Evolutionary conservation across 1,284 basidiomycete genomes (phyloP).

Genomic region (Taiwanofungus camphoratus): DNA sequence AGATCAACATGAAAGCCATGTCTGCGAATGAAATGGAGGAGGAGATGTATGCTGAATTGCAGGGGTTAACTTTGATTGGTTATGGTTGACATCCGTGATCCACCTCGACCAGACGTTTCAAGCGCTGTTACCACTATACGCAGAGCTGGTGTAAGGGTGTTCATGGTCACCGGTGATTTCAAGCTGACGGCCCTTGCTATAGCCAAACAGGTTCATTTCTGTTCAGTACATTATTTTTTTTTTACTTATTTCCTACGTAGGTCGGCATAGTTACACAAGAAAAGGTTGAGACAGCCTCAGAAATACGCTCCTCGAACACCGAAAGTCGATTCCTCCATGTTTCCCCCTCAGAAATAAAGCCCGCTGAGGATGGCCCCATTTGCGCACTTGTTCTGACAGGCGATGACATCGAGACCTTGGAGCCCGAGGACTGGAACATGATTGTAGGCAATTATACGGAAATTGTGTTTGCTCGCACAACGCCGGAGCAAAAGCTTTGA

Average conservation of each 20-base stretch:
- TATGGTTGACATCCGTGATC: constrained; percentile 62
- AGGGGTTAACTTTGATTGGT: constrained; percentile 52
- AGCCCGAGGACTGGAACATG: constrained; percentile 41
- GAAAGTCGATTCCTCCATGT: constrained; percentile 14
- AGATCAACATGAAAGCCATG: constrained; percentile 22
- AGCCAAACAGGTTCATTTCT: constrained; percentile 50
- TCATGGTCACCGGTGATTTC: constrained; percentile 69
- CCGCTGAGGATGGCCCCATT: constrained; percentile 19
- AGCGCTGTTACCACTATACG: constrained; percentile 46
- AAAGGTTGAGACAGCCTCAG: constrained; percentile 35
- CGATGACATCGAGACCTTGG: constrained; percentile 42
- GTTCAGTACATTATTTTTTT: constrained; percentile 39
- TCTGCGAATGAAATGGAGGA: constrained; percentile 34
- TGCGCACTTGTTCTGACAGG: constrained; percentile 47
- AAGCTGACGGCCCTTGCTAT: constrained; percentile 53
- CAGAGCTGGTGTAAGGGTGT: constrained; percentile 57
- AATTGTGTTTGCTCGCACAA: constrained; percentile 70
- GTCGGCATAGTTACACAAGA: constrained; percentile 54
- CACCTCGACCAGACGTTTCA: constrained; percentile 53
- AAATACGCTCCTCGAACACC: constrained; percentile 26
- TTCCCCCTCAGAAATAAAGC: constrained; percentile 24
- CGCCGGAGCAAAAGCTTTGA: constrained; percentile 67
- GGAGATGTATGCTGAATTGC: constrained; percentile 31
- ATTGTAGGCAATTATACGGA: constrained; percentile 49
- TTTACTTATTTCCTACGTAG: constrained; percentile 38